Evolutionary conservation across 495 filamentous ascomycete species (phyloP).

Genomic region (Pyronema domesticum): DNA sequence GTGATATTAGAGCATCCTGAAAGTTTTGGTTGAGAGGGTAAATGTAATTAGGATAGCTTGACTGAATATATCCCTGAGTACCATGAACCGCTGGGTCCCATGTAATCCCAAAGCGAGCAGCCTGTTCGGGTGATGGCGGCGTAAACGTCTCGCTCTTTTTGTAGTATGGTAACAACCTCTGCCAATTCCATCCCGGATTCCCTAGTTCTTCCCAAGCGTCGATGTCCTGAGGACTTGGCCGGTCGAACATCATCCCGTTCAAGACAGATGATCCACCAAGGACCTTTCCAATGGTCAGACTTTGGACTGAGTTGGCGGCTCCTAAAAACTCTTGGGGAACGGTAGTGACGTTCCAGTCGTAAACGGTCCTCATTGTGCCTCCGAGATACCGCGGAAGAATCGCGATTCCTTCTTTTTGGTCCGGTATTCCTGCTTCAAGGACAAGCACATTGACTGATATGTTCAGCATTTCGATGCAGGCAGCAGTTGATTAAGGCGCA

Average conservation of each 20-base stretch:
- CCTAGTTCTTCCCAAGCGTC: slow-evolving; percentile 42
- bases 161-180: slow-evolving; percentile 40
- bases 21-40: slow-evolving; percentile 25
- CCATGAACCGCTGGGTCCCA: slow-evolving; percentile 28
- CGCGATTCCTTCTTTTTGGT: slow-evolving; percentile 14
- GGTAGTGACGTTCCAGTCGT: slow-evolving; percentile 23
- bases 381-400: slow-evolving; percentile 16
- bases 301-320: not conserved
- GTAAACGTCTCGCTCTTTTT: slow-evolving; percentile 33
- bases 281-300: slow-evolving; percentile 27
- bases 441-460: slow-evolving; percentile 16
- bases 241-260: slow-evolving; percentile 32
- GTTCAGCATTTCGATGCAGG: not conserved
- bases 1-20: not conserved
- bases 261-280: slow-evolving; percentile 30
- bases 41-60: slow-evolving; percentile 36
- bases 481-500: not conserved
- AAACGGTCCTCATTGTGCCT: slow-evolving; percentile 8
- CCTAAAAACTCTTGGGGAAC: slow-evolving; percentile 14
- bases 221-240: slow-evolving; percentile 32
- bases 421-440: slow-evolving; percentile 17
- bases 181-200: slow-evolving; percentile 46
- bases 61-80: slow-evolving; percentile 30
- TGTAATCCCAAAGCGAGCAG: slow-evolving; percentile 26
- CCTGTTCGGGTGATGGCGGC: slow-evolving; percentile 26